Conservation (phyloP, 202 grass and related monocot genomes). For the Schoenoplectus triqueter region DNA sequence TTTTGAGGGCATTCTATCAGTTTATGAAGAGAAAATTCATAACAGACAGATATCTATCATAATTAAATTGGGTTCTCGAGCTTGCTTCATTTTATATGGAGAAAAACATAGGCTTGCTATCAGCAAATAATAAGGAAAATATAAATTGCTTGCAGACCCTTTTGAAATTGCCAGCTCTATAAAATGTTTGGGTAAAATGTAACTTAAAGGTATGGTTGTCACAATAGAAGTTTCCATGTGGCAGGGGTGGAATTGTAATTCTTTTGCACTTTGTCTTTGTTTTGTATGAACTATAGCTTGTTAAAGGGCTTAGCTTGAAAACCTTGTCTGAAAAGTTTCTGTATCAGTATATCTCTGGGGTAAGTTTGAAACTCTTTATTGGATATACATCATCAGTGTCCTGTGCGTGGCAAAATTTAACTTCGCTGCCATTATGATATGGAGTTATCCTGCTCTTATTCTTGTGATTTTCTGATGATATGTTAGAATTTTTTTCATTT, state of each 20-base stretch:
- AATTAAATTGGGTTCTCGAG: neutral
- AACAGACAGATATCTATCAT: neutral
- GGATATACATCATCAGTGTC: conserved; percentile 3
- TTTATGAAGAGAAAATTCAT: conserved; percentile 6
- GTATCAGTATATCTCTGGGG: neutral
- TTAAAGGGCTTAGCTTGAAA: neutral
- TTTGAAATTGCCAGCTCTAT: neutral
- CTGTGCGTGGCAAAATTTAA: neutral
- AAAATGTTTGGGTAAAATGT: neutral
- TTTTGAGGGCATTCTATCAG: neutral
- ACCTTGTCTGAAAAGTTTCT: neutral
- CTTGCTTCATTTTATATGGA: neutral
- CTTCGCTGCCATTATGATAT: neutral
- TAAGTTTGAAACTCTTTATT: neutral
- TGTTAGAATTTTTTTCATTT: conserved; percentile 40
- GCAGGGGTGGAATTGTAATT: neutral
- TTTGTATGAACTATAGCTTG: neutral
- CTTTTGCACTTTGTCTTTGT: neutral
- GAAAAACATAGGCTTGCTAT: neutral
- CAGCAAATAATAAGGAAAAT: neutral
- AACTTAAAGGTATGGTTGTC: neutral
- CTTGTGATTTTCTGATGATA: conserved; percentile 9
- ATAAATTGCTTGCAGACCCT: neutral
- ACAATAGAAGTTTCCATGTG: conserved; percentile 10
- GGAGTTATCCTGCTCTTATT: conserved; percentile 1